phyloP scores from a whole-genome alignment of 2,329 filamentous ascomycete genomes.

The Magnaporthiopsis incrustans region DNA sequence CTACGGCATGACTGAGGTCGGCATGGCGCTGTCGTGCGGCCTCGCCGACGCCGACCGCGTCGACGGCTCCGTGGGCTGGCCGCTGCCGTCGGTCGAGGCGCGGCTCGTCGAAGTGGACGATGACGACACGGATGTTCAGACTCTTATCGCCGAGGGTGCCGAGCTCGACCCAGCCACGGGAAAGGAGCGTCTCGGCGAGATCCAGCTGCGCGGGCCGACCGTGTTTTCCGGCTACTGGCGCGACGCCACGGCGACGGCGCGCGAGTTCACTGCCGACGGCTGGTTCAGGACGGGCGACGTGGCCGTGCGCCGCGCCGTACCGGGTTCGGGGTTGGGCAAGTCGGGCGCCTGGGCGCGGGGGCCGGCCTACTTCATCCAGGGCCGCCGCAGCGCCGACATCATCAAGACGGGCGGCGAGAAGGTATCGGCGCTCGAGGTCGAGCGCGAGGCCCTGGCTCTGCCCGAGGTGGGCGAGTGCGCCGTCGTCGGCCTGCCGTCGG shows the following conservation, averaged over 20 bases:
- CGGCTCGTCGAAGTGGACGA: slow-evolving; percentile 73
- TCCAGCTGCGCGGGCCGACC: slow-evolving; percentile 84
- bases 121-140: no score
- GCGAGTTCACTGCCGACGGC: slow-evolving; percentile 64
- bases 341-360: slow-evolving; percentile 34
- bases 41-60: slow-evolving; percentile 70
- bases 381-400: slow-evolving; percentile 82
- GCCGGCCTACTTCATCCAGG: slow-evolving; percentile 83
- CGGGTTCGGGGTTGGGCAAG: slow-evolving; percentile 31
- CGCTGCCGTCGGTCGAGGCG: slow-evolving; percentile 77
- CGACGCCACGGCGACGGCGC: slow-evolving; percentile 70
- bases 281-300: slow-evolving; percentile 98
- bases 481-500: slow-evolving; percentile 78
- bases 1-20: slow-evolving; percentile 98
- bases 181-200: slow-evolving; percentile 70
- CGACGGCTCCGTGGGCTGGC: slow-evolving; percentile 91
- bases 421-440: slow-evolving; percentile 84
- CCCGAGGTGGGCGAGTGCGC: slow-evolving; percentile 74
- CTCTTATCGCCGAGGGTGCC: slow-evolving; percentile 37
- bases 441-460: slow-evolving; percentile 82
- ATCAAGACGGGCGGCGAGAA: slow-evolving; percentile 97
- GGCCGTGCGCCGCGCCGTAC: slow-evolving; percentile 53
- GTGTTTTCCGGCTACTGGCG: slow-evolving; percentile 91
- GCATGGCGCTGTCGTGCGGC: slow-evolving; percentile 93
- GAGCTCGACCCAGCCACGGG: slow-evolving; percentile 45